Evolutionary conservation across 1,284 basidiomycete species (phyloP), one percentile per base, ranked within the genome.

Genomic region (Apiotrichum porosum): DNA sequence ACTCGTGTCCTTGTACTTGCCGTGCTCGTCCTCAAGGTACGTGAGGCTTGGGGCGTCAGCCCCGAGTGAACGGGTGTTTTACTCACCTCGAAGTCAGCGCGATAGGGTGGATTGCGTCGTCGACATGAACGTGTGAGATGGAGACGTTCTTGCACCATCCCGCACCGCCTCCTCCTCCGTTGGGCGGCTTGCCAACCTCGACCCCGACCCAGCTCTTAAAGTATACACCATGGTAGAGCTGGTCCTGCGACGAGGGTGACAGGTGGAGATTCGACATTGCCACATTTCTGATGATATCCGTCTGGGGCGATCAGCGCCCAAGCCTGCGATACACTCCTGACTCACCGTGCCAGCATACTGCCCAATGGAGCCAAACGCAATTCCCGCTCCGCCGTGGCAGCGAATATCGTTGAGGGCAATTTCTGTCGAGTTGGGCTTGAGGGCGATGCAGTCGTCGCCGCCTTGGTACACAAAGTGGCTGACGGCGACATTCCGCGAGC

Each of bases 401-500:
- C 77, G 78, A 41, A 81, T 72, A 55, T 81, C 79, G 2, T 72
- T 62, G 1, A 75, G 77, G 18, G 75, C 48, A 47, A 83, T 73
- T 54, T 81, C 79, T 14, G 81, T 79, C 33, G 80, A 80, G 62
- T 82, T 83, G 76, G 82, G 51, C 51, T 83, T 83, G 68, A 83
- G 79, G 6, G 81, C 81, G n/a, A 83, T 66, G 56, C 81, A 83
- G 62, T 83, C 82, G 60, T 83, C 83, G 12, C 83, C 81, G 17
- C 63, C 65, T 44, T 67, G 63, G 49, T 64, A 63, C 9, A 64
- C 55, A 42, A 62, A 57, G 45, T 61, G 57, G 30, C 58, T 52
- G 34, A 83, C 66, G 4, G 77, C 72, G 30, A 84, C 68, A 24
- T 75, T 70, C 56, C 80, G 74, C 43, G 78, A 79, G 34, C 80